Evolutionary conservation across 371 early-diverging fungal species (phyloP), one percentile per base, ranked within the genome.

Genomic region (Lichtheimia hyalospora): DNA sequence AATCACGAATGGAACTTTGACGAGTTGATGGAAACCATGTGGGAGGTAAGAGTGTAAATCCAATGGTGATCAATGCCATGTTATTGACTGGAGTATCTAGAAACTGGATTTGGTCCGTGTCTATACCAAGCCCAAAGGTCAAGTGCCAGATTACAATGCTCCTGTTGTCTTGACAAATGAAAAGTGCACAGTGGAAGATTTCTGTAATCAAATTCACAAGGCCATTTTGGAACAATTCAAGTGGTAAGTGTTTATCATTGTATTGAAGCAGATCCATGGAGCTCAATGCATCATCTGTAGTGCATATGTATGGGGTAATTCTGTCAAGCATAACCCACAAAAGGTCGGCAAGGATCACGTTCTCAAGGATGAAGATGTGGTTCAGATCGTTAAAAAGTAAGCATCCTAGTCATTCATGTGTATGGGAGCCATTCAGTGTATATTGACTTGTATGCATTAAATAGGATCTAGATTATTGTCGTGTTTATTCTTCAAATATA

Each of bases 1-100:
- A 94, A 99, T 73, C 95, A 97, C 68, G 98, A 91, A 66, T 99
- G 99, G 99, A 97, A 96, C 75, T 98, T 99, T 88, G 99, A 99
- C 74, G 97, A 96, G 62, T 75, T 99, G 64, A 73, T 99, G 60
- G 94, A 94, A 50, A 96, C 89, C 74, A 95, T 95, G 89, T 97
- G 98, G 98, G 77, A 91, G 64, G 74, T 73, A 66, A 14, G 21
- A 28, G 39, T 18, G 23, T 14, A 42, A 23, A 10, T n/a, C 4
- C 5, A 8, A 5, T 46, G 46, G 7, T 28, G 7, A 34, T 34
- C 10, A 34, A 46, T 15, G 46, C 2, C 16, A 12, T 16, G 5
- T 46, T 46, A 6, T 16, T 46, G 18, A 18, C 46, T 1, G 16
- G 34, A 10, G 13, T 49, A 75, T 71, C 20, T 79, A 87, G 66